Conservation (phyloP, 129 eudicot genomes). For the Escallonia rubra region DNA sequence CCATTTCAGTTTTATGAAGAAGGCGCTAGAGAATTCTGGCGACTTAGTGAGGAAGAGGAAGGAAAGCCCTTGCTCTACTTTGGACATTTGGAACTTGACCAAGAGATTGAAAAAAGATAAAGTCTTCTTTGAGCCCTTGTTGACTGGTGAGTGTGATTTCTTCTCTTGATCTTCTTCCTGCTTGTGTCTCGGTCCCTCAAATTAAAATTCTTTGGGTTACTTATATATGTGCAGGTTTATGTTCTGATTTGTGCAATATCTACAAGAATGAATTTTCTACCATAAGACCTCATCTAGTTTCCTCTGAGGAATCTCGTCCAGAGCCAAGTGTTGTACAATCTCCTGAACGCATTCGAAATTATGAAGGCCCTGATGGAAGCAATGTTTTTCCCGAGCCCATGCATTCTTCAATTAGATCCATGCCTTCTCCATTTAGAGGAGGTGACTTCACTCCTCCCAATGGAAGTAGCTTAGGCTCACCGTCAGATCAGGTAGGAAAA, state of each 20-base stretch:
- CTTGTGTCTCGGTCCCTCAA: background rate
- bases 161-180: background rate
- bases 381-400: constrained; percentile 15
- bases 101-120: constrained; percentile 39
- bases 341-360: constrained; percentile 36
- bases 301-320: constrained; percentile 28
- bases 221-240: constrained; percentile 44
- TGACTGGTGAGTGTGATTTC: constrained; percentile 47
- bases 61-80: constrained; percentile 37
- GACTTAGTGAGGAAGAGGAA: constrained; percentile 34
- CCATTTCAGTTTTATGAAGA: constrained; percentile 54
- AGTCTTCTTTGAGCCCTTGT: constrained; percentile 37
- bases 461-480: constrained; percentile 21
- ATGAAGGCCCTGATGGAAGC: constrained; percentile 26
- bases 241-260: constrained; percentile 32
- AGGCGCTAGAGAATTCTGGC: constrained; percentile 33
- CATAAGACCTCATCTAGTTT: constrained; percentile 34
- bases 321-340: constrained; percentile 18
- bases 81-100: constrained; percentile 51
- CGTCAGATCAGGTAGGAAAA: constrained; percentile 38
- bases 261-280: constrained; percentile 31
- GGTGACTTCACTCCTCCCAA: constrained; percentile 40
- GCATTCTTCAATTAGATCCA: constrained; percentile 10
- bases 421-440: constrained; percentile 20
- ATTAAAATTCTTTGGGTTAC: background rate